phyloP scores from a whole-genome alignment of 2,329 filamentous ascomycete species.

The Neopestalotiopsis clavispora region DNA sequence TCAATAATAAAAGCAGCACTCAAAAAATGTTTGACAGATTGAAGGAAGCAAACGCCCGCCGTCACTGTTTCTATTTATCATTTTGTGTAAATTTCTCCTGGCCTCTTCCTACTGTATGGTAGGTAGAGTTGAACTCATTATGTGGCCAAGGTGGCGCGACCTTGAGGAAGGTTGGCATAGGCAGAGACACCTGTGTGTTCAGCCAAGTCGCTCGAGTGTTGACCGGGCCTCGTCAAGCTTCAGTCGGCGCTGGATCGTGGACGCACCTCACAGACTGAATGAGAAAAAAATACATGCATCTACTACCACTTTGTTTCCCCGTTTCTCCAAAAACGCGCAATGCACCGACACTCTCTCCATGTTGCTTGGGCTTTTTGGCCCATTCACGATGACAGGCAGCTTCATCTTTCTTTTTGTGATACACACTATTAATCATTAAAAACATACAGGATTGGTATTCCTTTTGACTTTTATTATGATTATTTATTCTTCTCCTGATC shows the following conservation, averaged over 20 bases:
- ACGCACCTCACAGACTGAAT: not conserved
- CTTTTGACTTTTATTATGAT: not conserved
- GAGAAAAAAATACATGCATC: not conserved
- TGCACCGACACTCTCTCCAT: not conserved
- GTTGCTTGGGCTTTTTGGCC: no score
- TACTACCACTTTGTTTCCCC: not conserved
- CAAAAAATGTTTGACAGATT: not conserved
- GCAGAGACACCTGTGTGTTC: not conserved
- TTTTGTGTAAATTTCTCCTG: not conserved
- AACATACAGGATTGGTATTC: not conserved
- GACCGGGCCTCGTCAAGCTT: not conserved
- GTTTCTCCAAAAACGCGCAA: not conserved
- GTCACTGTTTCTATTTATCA: not conserved
- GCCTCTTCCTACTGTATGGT: not conserved
- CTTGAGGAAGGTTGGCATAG: not conserved
- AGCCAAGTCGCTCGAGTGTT: not conserved
- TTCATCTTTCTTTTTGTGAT: not conserved
- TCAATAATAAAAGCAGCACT: not conserved
- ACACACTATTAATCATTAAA: not conserved
- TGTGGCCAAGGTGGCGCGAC: not conserved
- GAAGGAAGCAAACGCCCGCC: not conserved
- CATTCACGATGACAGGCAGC: no score
- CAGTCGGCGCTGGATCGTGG: not conserved
- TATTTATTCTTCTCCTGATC: not conserved
- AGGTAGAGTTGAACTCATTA: not conserved